Base-by-base conservation (phyloP, 2,329 filamentous ascomycete genomes). In the Sporothrix brasiliensis region DNA sequence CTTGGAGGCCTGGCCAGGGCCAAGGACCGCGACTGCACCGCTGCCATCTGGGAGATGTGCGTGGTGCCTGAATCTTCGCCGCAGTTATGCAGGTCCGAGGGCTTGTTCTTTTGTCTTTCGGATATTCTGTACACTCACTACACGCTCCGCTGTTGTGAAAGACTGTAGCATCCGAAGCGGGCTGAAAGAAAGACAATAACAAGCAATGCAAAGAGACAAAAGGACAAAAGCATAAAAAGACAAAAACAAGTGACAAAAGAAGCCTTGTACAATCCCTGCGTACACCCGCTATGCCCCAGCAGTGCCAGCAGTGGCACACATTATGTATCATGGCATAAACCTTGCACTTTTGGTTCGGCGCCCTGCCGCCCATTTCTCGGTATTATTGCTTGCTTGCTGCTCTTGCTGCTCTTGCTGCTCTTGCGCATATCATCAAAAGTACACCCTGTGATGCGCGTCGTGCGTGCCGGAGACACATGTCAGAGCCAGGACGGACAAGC, bases 281-380 rank as follows among this genome's bases (percentile, higher is more conserved):
- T 39, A 5, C 11, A 14, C 27, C 5, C 7, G 7, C 14, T 30
- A 3, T 58, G 27, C 56, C 2, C 34, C 39, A n/a, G 7, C n/a
- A 7, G 56, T 34, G 56, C 34, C 39, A n/a, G 7, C n/a, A 7
- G 56, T 34, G 56, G 56, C 56, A 44, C 34, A 58, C 4, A 24
- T 13, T 14, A 24, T 24, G 24, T 24, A 13, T 61, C 39, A 47
- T 61, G 58, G 58, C 58, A 61, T 61, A 61, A 61, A 61, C 21
- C 24, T 27, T 41, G 58, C 58, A 63, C 27, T 47, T 58, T 58
- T 63, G 39, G 58, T 6, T 16, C n/a, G 39, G 39, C 58, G 39
- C 41, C 24, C 39, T 60, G 34, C 56, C 56, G 39, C 10, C 11
- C 56, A 16, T 24, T 39, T 60, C 19, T 61, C 39, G 3, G 24